A percentile compares a stretch with the other conserved stretches of the same genome.
Conservation (phyloP, 2,329 filamentous ascomycete genomes). For the Talaromyces sp. region DNA sequence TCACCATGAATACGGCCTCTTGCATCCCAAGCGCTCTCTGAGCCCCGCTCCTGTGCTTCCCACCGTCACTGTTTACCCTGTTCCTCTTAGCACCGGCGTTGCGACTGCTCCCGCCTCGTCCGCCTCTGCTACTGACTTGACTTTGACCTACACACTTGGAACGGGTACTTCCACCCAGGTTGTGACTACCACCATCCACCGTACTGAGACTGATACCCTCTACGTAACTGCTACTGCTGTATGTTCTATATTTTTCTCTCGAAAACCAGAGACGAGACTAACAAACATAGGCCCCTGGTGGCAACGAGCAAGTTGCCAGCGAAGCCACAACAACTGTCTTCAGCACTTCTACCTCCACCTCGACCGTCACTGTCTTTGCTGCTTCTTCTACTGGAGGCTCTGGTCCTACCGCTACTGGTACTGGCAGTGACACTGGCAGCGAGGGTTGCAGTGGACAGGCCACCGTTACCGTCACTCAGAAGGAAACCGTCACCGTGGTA, state of each 20-base stretch:
- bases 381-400: constrained; percentile 4
- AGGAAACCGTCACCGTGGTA: constrained; percentile 38
- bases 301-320: constrained; percentile 11
- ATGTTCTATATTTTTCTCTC: background rate
- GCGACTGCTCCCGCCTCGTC: constrained; percentile 16
- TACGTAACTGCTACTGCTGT: constrained; percentile 18
- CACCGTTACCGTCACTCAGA: constrained; percentile 32
- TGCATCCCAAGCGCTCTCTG: constrained; percentile 22
- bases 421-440: constrained; percentile 2
- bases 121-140: constrained; percentile 24
- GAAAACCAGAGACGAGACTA: background rate
- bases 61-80: constrained; percentile 23
- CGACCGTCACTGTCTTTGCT: constrained; percentile 16
- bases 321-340: constrained; percentile 29
- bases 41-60: background rate
- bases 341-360: constrained; percentile 25
- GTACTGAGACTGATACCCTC: constrained; percentile 29
- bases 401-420: constrained; percentile 2
- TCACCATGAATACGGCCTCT: constrained; percentile 24
- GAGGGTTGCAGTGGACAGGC: constrained; percentile 13
- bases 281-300: constrained; percentile 10
- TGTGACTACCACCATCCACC: constrained; percentile 38
- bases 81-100: constrained; percentile 24
- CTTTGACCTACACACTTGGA: constrained; percentile 41
- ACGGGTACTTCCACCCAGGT: constrained; percentile 34